Evolutionary conservation across 306 rosid species (phyloP), one percentile per base, ranked within the genome.

Genomic region (Pyrus communis): DNA sequence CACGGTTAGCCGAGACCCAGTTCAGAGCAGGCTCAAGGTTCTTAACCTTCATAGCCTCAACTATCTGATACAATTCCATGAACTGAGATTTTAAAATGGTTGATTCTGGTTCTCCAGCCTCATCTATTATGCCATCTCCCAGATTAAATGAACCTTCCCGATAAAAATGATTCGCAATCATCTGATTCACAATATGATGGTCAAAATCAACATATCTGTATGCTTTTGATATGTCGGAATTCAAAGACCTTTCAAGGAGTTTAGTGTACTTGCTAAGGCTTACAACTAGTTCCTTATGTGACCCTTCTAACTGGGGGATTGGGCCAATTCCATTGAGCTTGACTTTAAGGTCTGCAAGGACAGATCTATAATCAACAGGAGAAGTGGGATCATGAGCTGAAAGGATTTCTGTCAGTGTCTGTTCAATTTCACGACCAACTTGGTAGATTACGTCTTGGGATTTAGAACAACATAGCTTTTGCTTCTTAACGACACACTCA

Each of bases 201-300:
- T 93, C 96, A 40, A 93, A 93, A 49, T 89, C 93, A 71, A 89
- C 90, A 79, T 84, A 88, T 84, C 94, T 86, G 84, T 85, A 89
- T 43, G 96, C 98, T 88, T 89, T 90, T 73, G 98, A 90, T 81
- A 93, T 84, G 83, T 93, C 94, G 1, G 93, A 84, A 81, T 85
- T 89, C 70, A 90, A 87, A 74, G 63, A 49, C 67, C 83, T 93
- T 51, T 89, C 94, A 51, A 89, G 85, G 77, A 86, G 81, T 80
- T 88, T 93, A 55, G 84, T 89, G 87, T 76, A 90, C 85, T 87
- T 93, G 81, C 86, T 61, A 73, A 93, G 86, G 78, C 73, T 82
- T 45, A 61, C 17, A 69, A 85, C 89, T 77, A 87, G 82, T 45
- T 93, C 98, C 82, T 87, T 93, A 81, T 89, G 92, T 18, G 91